Conservation (phyloP, 2,329 filamentous ascomycete genomes). For the Aureobasidium sp. region DNA sequence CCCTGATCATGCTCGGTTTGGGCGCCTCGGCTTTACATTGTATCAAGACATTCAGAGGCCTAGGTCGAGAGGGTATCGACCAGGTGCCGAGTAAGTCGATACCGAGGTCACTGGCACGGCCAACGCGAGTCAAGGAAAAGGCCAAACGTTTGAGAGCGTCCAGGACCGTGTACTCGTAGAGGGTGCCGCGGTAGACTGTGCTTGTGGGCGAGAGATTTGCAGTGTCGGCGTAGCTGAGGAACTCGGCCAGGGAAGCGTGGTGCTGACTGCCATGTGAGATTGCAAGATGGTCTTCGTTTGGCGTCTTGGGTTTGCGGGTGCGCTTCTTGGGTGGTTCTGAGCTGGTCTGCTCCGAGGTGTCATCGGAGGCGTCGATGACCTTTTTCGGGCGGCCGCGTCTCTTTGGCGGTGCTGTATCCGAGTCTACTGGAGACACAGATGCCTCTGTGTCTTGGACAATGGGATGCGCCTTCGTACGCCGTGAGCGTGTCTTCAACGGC, state of each 20-base stretch:
- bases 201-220: conserved; percentile 49
- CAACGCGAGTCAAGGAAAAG: conserved; percentile 59
- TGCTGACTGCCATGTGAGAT: conserved; percentile 30
- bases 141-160: conserved; percentile 51
- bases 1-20: conserved; percentile 56
- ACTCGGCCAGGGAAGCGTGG: conserved; percentile 59
- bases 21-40: conserved; percentile 63
- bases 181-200: conserved; percentile 63
- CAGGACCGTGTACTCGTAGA: conserved; percentile 67
- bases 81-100: conserved; percentile 70
- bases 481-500: background rate
- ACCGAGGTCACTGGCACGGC: conserved; percentile 60
- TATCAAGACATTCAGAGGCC: conserved; percentile 39
- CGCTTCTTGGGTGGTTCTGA: background rate
- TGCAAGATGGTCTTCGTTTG: background rate
- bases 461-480: background rate
- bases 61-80: conserved; percentile 44
- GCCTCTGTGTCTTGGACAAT: background rate
- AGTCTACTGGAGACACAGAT: background rate
- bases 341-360: background rate
- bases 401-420: background rate
- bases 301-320: background rate
- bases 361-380: background rate
- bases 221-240: conserved; percentile 56
- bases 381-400: conserved; percentile 16